Evolutionary conservation across 495 filamentous ascomycete genomes (phyloP), one percentile per base, ranked within the genome.

Genomic region (Penicillium subrubescens): DNA sequence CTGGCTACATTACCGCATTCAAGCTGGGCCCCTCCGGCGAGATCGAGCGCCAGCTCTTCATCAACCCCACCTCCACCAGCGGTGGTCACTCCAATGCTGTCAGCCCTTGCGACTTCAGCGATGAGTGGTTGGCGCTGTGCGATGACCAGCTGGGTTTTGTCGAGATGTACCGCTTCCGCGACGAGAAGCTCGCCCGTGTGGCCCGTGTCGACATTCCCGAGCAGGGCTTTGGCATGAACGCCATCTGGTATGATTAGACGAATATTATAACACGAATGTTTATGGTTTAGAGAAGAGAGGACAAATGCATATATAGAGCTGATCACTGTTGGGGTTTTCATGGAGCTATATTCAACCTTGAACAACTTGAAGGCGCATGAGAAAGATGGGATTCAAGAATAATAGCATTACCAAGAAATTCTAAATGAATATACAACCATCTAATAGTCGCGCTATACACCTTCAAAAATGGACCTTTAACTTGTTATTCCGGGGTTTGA

Each of bases 191-290:
- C 60, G 87, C 85, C 12, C 81, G 92, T 19, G 91, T 94, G 33
- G 92, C 91, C 21, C 82, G 89, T 59, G 83, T 88, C 63, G 85
- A 89, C 67, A 88, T 95, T 57, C 85, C 87, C 15, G 91, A 95
- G 78, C 89, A 88, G 50, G 92, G 92, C 54, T 94, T 93, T 76
- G 90, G 90, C 1, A 94, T 94, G 91, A 94, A 95, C 79, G 92
- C 90, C 35, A 92, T 94, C 68, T 94, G 91, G 91, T 93, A 92
- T 75, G 90, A 94, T 77, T 94, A 81, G 62, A 66, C 23, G 62
- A 67, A 25, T 34, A 14, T 35, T 11, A n/a, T 3, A 51, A 52
- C 39, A 60, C 3, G 41, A 46, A 33, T n/a, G 12, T 7, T 52
- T 27, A 61, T 39, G 25, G 29, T 23, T 34, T 17, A 17, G 25